phyloP scores from a whole-genome alignment of 2,329 filamentous ascomycete species.

The Pseudocercospora musae region DNA sequence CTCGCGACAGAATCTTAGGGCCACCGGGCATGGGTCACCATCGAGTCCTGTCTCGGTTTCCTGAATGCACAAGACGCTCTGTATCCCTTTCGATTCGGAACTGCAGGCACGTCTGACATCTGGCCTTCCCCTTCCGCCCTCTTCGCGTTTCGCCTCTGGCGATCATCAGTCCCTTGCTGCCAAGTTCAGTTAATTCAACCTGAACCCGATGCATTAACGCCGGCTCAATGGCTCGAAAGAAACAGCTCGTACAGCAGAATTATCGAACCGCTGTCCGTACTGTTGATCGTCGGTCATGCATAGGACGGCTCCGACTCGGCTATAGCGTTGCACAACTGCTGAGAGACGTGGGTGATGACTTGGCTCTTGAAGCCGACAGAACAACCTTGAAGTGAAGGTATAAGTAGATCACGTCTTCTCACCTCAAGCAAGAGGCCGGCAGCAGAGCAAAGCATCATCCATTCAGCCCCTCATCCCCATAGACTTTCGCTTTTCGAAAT shows the following conservation, averaged over 20 bases:
- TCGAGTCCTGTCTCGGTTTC: too few relatives aligned
- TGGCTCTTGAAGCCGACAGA: slow-evolving; percentile 1
- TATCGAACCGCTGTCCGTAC: slow-evolving; percentile 5
- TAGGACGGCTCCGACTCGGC: slow-evolving; percentile 5
- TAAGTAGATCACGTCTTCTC: slow-evolving; percentile 8
- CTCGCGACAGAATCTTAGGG: too few relatives aligned
- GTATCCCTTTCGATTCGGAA: background rate
- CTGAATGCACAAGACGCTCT: too few relatives aligned
- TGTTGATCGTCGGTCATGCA: slow-evolving; percentile 10
- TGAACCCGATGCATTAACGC: slow-evolving; percentile 1
- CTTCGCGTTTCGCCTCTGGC: background rate
- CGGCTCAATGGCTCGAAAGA: slow-evolving; percentile 11
- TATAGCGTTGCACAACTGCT: background rate
- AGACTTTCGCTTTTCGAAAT: background rate
- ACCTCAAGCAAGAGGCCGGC: background rate
- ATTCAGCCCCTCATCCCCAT: slow-evolving; percentile 7
- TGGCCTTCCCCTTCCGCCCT: slow-evolving; percentile 18
- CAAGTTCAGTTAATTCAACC: background rate
- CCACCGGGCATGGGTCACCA: too few relatives aligned
- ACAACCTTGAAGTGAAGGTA: background rate
- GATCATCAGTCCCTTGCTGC: background rate
- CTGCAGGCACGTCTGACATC: background rate
- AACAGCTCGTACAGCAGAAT: background rate
- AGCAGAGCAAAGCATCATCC: slow-evolving; percentile 3
- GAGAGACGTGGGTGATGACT: background rate